These are phyloP conservation scores for Phlegmacium glaucopus DNA, from an alignment of 768 basidiomycete species.

Conservation along the genomic window DNA sequence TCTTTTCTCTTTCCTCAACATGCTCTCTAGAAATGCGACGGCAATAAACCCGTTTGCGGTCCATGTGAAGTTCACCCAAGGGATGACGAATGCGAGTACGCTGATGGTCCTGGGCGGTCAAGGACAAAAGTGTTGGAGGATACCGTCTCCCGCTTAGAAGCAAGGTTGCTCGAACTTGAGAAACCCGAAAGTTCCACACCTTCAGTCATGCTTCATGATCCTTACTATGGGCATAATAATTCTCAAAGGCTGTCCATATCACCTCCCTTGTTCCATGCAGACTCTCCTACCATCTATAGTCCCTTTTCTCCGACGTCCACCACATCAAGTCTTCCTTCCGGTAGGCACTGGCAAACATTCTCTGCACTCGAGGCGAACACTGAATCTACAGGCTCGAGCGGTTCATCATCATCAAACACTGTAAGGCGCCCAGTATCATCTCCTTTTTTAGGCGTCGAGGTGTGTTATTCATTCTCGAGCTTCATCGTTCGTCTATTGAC, in stretches of 20 bases:
- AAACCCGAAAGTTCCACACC: constrained; percentile 45
- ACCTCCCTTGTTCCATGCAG: constrained; percentile 31
- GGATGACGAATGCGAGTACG: constrained; percentile 69
- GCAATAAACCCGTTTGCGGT: constrained; percentile 58
- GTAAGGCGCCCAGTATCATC: constrained; percentile 31
- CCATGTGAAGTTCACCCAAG: constrained; percentile 59
- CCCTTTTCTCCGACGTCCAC: constrained; percentile 43
- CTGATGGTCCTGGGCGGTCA: constrained; percentile 59
- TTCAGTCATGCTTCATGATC: constrained; percentile 48
- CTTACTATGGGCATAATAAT: constrained; percentile 36
- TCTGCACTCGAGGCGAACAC: constrained; percentile 33
- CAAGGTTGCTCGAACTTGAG: constrained; percentile 55
- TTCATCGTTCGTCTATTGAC: not conserved
- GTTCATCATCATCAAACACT: constrained; percentile 32
- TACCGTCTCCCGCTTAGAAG: constrained; percentile 50
- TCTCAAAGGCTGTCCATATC: constrained; percentile 29
- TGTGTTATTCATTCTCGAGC: constrained; percentile 16
- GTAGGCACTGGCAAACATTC: constrained; percentile 40
- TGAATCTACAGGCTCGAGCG: constrained; percentile 43
- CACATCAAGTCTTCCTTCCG: constrained; percentile 44
- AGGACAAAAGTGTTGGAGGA: constrained; percentile 60
- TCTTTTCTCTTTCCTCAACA: constrained; percentile 1
- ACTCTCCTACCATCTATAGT: constrained; percentile 22
- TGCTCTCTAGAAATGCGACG: constrained; percentile 56
- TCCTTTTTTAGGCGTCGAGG: constrained; percentile 37